A percentile compares a stretch with the other conserved stretches of the same genome.
Conservation (phyloP, 1,284 basidiomycete species). For the Sphaerobolus stellatus region DNA sequence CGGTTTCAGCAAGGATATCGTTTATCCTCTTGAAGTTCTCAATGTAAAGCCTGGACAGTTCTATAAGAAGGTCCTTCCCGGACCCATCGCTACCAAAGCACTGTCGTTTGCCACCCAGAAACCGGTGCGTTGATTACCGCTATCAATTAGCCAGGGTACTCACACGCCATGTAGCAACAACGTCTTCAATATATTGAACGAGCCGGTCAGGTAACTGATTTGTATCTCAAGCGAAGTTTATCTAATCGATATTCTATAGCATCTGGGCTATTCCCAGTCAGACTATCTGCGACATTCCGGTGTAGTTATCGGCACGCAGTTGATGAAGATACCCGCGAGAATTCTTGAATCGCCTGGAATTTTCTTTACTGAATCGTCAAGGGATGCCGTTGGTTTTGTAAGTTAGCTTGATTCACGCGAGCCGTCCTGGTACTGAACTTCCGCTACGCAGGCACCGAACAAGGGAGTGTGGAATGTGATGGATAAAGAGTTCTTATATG, state of each 20-base stretch:
- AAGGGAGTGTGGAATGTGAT: slow-evolving; percentile 3
- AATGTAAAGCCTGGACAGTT: slow-evolving; percentile 2
- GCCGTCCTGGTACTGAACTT: neutral
- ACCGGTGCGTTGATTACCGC: neutral
- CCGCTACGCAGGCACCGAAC: neutral
- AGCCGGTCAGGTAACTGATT: neutral
- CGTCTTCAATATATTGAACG: neutral
- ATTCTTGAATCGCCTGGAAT: neutral
- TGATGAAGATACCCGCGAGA: neutral
- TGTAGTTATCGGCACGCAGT: neutral
- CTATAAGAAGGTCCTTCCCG: slow-evolving; percentile 1
- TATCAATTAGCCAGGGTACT: neutral
- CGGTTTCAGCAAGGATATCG: neutral
- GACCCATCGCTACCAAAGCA: neutral
- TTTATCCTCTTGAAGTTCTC: slow-evolving; percentile 4
- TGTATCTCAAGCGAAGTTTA: neutral
- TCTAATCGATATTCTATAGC: neutral
- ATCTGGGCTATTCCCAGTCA: slow-evolving; percentile 2
- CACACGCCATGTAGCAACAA: neutral
- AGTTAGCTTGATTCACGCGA: too few species aligned
- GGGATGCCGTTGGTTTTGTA: neutral
- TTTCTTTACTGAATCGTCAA: neutral
- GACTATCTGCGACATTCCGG: slow-evolving; percentile 7
- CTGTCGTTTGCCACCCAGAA: slow-evolving; percentile 1
- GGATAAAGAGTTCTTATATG: neutral